Conservation (phyloP, 768 basidiomycete species). For the Boletus fagicola region DNA sequence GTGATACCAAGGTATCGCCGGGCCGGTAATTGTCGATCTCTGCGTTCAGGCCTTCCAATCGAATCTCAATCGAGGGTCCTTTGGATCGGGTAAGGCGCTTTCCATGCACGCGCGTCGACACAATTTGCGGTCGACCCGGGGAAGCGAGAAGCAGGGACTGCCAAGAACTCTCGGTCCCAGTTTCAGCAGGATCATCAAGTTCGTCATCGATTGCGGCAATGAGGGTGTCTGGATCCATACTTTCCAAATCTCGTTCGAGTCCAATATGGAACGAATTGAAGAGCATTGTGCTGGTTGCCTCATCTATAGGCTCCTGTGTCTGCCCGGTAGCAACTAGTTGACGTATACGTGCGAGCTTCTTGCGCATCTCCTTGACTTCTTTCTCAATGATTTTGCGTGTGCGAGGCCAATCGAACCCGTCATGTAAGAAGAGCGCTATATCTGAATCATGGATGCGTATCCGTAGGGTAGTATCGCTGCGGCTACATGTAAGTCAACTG, state of each 20-base stretch:
- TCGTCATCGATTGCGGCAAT: slow-evolving; percentile 94
- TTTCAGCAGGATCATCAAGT: slow-evolving; percentile 72
- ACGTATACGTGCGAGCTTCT: slow-evolving; percentile 81
- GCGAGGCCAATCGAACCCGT: slow-evolving; percentile 90
- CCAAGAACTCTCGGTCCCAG: slow-evolving; percentile 83
- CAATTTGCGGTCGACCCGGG: slow-evolving; percentile 39
- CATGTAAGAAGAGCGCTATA: slow-evolving; percentile 73
- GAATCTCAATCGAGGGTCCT: slow-evolving; percentile 81
- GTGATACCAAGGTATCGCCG: slow-evolving; percentile 56
- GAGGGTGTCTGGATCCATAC: slow-evolving; percentile 70
- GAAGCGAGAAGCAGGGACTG: slow-evolving; percentile 68
- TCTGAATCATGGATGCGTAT: slow-evolving; percentile 61
- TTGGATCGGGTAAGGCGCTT: slow-evolving; percentile 71
- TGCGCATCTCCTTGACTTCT: slow-evolving; percentile 84
- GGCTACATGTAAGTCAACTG: slow-evolving; percentile 29
- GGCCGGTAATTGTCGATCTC: slow-evolving; percentile 67
- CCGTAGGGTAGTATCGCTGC: slow-evolving; percentile 48
- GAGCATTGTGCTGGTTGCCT: slow-evolving; percentile 69
- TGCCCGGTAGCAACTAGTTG: slow-evolving; percentile 93
- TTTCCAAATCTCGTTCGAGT: slow-evolving; percentile 72
- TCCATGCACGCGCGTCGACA: slow-evolving; percentile 44
- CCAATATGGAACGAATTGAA: slow-evolving; percentile 97
- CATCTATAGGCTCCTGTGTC: slow-evolving; percentile 70
- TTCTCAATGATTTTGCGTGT: slow-evolving; percentile 88
- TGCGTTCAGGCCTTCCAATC: slow-evolving; percentile 58